Conservation (phyloP, 108 stramenopile species). For the Cylindrotheca closterium region DNA sequence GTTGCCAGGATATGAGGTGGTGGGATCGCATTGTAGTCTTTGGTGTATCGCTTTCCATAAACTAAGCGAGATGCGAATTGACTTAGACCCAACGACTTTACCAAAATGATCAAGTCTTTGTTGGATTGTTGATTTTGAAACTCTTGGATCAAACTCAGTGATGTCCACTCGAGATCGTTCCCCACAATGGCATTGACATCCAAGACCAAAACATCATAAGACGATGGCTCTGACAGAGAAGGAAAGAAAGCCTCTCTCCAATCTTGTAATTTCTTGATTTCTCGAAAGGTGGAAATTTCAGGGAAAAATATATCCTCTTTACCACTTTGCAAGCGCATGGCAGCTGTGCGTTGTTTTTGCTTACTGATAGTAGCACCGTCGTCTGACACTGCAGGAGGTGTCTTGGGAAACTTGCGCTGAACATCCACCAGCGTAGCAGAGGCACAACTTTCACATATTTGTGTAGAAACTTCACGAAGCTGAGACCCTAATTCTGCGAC, state of each 20-base stretch:
- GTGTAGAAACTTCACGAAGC: conserved; percentile 40
- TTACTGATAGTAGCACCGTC: too few relatives aligned
- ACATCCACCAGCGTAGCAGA: conserved; percentile 38
- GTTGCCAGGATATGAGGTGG: conserved; percentile 30
- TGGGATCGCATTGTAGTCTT: not conserved
- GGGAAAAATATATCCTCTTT: conserved; percentile 16
- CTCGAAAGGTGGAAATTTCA: conserved; percentile 34
- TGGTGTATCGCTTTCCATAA: not conserved
- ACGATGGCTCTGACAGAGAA: conserved; percentile 27
- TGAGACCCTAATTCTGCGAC: conserved; percentile 54
- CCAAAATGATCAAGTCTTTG: conserved; percentile 23
- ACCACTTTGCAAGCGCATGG: conserved; percentile 31
- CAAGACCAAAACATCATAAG: conserved; percentile 42
- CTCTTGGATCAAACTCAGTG: conserved; percentile 38
- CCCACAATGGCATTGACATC: conserved; percentile 50
- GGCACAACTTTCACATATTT: conserved; percentile 14
- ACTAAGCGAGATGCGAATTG: conserved; percentile 20
- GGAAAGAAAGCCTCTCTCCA: too few relatives aligned
- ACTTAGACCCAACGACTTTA: conserved; percentile 41
- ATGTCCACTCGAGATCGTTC: conserved; percentile 49
- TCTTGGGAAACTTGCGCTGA: conserved; percentile 44
- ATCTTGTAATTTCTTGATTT: too few relatives aligned
- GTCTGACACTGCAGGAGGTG: too few relatives aligned
- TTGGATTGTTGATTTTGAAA: conserved; percentile 25
- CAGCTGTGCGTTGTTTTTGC: conserved; percentile 21